phyloP scores from a whole-genome alignment of 2,329 filamentous ascomycete genomes.

The Aspergillus ibericus region DNA sequence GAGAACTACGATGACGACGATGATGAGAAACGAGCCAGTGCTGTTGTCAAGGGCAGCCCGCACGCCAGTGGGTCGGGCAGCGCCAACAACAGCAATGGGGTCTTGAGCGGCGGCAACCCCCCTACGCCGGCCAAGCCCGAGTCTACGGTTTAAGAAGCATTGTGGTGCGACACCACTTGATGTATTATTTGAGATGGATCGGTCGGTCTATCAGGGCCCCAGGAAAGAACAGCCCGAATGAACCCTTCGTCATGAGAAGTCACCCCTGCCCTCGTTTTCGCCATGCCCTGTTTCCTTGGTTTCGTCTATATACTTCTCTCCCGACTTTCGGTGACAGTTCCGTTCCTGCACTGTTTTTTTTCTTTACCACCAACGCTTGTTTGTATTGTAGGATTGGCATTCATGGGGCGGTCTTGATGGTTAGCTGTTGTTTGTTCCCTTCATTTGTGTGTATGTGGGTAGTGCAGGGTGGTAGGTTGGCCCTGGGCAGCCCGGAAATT shows the following conservation, averaged over 20 bases:
- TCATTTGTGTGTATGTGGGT: conserved; percentile 6
- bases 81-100: conserved; percentile 28
- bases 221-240: conserved; percentile 6
- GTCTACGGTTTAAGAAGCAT: conserved; percentile 25
- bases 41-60: conserved; percentile 37
- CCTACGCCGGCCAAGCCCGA: conserved; percentile 36
- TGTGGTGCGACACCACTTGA: conserved; percentile 1
- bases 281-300: conserved; percentile 3
- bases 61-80: conserved; percentile 32
- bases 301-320: conserved; percentile 10
- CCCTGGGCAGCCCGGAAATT: neutral
- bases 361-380: conserved; percentile 17
- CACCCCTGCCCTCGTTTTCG: conserved; percentile 16
- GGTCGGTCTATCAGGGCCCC: neutral
- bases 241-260: conserved; percentile 14
- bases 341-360: conserved; percentile 16
- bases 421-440: neutral
- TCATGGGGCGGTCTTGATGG: conserved; percentile 13
- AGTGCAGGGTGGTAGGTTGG: neutral
- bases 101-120: conserved; percentile 26
- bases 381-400: conserved; percentile 26
- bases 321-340: conserved; percentile 12
- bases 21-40: conserved; percentile 63
- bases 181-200: neutral
- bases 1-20: conserved; percentile 97